phyloP scores from a whole-genome alignment of 257 asterid genomes.

The Prunella vulgaris region DNA sequence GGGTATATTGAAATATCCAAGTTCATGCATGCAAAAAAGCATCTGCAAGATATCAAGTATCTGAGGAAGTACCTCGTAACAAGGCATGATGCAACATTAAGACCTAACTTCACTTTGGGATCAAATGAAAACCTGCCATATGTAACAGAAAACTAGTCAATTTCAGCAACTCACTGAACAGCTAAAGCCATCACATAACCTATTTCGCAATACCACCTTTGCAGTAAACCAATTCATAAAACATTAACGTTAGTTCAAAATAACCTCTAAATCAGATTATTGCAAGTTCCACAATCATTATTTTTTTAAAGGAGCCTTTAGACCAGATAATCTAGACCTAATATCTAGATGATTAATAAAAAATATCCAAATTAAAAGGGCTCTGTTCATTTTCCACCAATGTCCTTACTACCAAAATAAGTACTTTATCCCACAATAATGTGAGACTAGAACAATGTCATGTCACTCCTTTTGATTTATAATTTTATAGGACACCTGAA shows the following conservation, averaged over 20 bases:
- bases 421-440: background rate
- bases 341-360: background rate
- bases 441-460: background rate
- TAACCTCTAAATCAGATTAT: background rate
- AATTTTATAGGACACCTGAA: background rate
- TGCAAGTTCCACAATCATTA: background rate
- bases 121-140: constrained; percentile 87
- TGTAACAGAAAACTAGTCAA: constrained; percentile 15
- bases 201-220: background rate
- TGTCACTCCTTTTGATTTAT: background rate
- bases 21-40: constrained; percentile 10
- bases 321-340: background rate
- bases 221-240: background rate
- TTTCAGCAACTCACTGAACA: constrained; percentile 1
- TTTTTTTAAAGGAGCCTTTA: background rate
- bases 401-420: background rate
- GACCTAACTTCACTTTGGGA: constrained; percentile 74
- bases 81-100: constrained; percentile 89
- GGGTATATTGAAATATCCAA: background rate
- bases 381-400: background rate
- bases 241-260: background rate
- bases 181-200: constrained; percentile 8
- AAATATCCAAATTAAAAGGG: background rate
- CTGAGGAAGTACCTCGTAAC: constrained; percentile 58
- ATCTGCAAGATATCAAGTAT: constrained; percentile 10